Base-by-base conservation (phyloP, 495 filamentous ascomycete genomes). In the Talaromyces thailandensis region DNA sequence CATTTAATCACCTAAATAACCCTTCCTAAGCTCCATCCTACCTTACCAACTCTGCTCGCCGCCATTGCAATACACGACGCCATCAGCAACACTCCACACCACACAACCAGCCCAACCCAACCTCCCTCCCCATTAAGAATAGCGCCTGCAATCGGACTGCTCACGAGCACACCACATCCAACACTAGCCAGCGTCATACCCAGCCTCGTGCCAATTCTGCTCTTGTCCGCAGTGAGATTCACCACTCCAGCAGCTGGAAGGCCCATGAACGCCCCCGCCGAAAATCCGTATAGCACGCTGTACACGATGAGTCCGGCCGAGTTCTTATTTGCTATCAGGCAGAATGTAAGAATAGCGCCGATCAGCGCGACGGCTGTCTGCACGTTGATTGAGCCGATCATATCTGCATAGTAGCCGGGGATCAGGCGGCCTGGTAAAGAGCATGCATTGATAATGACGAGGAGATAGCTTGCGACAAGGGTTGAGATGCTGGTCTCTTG, bases 401-500 rank as follows among this genome's bases (percentile, higher is more conserved):
- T 64, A 61, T 79, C 71, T 12, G 76, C 78, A 8, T 80, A 25
- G 3, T 79, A 64, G 16, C 71, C 72, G 0, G 77, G 76, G 0
- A 75, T 63, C 12, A 80, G 67, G 16, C 81, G 75, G 1, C 81
- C 81, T 14, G 79, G 67, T 1, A 79, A 71, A 0, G 76, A 78
- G 2, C 70, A 72, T 1, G 75, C 74, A 60, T 85, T 89, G 28
- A 83, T 78, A 63, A 91, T 76, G 50, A 76, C 68, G 51, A 90
- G 79, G 62, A 92, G 75, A 64, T 82, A 82, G 62, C 79, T 75
- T 1, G 75, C 68, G 3, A 79, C 62, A 62, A 64, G 62, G 12
- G 48, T 25, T 40, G 64, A 61, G 11, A 64, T 64, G 24, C 64
- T 53, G 4, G 71, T 58, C 23, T 37, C 67, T 2, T 60, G 57